phyloP scores from a whole-genome alignment of 371 early-diverging fungal species.

The Synchytrium microbalum region DNA sequence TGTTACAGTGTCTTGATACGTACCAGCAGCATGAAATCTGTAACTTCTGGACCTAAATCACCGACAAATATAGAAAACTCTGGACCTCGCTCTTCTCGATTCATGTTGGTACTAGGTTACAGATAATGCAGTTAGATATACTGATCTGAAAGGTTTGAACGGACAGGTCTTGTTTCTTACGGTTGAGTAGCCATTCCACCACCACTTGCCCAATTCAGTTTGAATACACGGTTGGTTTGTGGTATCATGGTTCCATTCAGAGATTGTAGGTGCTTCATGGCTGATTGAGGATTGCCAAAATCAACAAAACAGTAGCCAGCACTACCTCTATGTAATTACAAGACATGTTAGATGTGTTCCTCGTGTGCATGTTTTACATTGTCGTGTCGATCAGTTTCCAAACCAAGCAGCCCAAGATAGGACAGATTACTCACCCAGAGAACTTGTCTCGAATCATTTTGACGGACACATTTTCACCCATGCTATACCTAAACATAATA shows the following conservation, averaged over 20 bases:
- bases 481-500: constrained; percentile 19
- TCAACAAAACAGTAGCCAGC: constrained; percentile 23
- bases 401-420: constrained; percentile 3
- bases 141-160: neutral
- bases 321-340: constrained; percentile 26
- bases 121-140: constrained; percentile 5
- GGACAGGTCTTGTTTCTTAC: constrained; percentile 7
- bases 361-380: constrained; percentile 6
- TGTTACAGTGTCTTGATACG: constrained; percentile 12
- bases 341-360: constrained; percentile 5
- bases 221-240: constrained; percentile 65
- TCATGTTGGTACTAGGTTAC: constrained; percentile 21
- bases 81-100: constrained; percentile 42
- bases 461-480: constrained; percentile 66
- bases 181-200: constrained; percentile 45
- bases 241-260: constrained; percentile 78
- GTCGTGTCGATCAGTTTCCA: neutral
- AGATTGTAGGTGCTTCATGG: constrained; percentile 53
- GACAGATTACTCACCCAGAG: constrained; percentile 40
- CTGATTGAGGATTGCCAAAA: constrained; percentile 49
- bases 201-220: constrained; percentile 87
- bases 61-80: constrained; percentile 85
- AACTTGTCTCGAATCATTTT: constrained; percentile 82
- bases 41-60: constrained; percentile 69
- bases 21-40: constrained; percentile 64